These are phyloP conservation scores for Pezicula carpinea DNA, from an alignment of 2,329 filamentous ascomycete genomes.

Conservation along the genomic window DNA sequence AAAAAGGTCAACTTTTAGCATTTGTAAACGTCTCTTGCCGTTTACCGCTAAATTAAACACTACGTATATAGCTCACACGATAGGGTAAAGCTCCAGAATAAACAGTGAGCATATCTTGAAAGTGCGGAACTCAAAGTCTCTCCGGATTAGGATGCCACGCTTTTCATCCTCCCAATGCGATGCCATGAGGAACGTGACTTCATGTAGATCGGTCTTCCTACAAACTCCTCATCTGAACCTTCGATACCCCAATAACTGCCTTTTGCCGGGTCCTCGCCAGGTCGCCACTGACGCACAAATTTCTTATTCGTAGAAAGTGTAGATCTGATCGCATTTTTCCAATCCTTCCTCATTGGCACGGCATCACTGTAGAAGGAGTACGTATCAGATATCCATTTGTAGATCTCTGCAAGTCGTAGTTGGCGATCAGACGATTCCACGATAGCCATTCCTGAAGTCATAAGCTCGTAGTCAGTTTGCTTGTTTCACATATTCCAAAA, in stretches of 20 bases:
- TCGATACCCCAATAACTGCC: neutral
- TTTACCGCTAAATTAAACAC: too few species aligned
- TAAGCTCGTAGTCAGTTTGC: too few species aligned
- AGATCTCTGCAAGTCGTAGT: slow-evolving; percentile 1
- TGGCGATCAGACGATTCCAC: slow-evolving; percentile 1
- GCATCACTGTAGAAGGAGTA: slow-evolving; percentile 1
- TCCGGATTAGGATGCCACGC: neutral
- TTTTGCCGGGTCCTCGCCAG: neutral
- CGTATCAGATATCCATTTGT: slow-evolving; percentile 1
- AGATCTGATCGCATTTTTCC: neutral
- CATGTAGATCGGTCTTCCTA: neutral
- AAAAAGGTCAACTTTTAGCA: too few species aligned
- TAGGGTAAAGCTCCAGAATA: too few species aligned
- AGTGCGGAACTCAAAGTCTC: too few species aligned
- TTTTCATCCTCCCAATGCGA: neutral
- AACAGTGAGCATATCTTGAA: too few species aligned
- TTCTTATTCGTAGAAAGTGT: slow-evolving; percentile 1
- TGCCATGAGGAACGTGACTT: neutral
- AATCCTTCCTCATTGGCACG: neutral
- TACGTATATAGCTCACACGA: too few species aligned
- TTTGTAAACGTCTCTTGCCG: too few species aligned
- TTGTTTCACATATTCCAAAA: too few species aligned
- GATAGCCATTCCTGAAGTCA: neutral
- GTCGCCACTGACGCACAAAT: slow-evolving; percentile 1
- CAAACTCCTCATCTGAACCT: neutral